Evolutionary conservation across 1,139 yeast genomes (phyloP).

Genomic region (Hansenula sp.): DNA sequence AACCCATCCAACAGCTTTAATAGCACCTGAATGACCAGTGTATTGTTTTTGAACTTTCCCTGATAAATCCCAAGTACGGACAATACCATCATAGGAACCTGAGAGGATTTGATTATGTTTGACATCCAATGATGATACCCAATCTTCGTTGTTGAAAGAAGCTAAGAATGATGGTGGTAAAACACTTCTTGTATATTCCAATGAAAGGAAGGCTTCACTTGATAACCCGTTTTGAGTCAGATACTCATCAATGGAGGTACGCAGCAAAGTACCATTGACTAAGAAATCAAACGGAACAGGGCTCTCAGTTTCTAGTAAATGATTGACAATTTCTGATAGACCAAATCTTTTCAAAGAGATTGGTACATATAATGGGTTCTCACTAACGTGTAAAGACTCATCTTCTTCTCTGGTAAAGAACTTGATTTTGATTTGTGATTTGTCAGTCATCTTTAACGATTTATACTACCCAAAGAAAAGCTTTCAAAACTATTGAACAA

Average conservation of each 20-base stretch:
- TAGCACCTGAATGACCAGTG: slow-evolving; percentile 84
- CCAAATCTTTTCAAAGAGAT: slow-evolving; percentile 85
- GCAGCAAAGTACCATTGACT: slow-evolving; percentile 75
- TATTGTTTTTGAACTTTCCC: slow-evolving; percentile 83
- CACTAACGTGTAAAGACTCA: slow-evolving; percentile 67
- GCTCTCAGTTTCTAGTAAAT: slow-evolving; percentile 53
- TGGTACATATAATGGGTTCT: slow-evolving; percentile 84
- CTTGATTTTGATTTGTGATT: slow-evolving; percentile 64
- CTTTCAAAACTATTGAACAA: not conserved
- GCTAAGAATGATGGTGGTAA: slow-evolving; percentile 91
- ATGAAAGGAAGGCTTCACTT: slow-evolving; percentile 70
- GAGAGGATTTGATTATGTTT: slow-evolving; percentile 56
- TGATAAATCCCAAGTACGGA: slow-evolving; percentile 79
- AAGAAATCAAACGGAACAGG: slow-evolving; percentile 92
- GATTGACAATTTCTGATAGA: slow-evolving; percentile 91
- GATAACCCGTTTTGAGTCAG: slow-evolving; percentile 74
- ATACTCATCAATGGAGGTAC: slow-evolving; percentile 78
- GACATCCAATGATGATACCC: slow-evolving; percentile 75
- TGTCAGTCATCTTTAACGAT: slow-evolving; percentile 26
- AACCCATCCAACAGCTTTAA: slow-evolving; percentile 77
- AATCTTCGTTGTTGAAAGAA: slow-evolving; percentile 88
- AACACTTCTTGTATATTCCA: slow-evolving; percentile 90
- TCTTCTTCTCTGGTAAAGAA: slow-evolving; percentile 87
- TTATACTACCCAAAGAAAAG: not conserved
- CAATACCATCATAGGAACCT: slow-evolving; percentile 94